Evolutionary conservation across 495 filamentous ascomycete species (phyloP).

Genomic region (Penicillium simplicissimum): DNA sequence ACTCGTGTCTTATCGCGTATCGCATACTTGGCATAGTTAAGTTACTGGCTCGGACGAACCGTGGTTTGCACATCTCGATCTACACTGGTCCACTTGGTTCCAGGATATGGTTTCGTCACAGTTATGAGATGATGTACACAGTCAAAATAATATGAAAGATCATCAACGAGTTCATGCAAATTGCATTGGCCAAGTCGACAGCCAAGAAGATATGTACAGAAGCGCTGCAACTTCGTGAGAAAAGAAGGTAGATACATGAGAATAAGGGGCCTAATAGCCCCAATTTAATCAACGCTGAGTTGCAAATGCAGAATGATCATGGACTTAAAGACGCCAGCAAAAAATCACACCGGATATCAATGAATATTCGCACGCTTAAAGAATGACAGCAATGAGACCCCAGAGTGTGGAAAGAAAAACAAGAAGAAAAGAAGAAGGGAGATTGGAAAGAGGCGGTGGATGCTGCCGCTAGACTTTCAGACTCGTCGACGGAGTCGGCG

Average conservation of each 20-base stretch:
- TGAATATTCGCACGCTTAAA: constrained; percentile 15
- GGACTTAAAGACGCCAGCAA: not conserved
- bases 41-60: not conserved
- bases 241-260: constrained; percentile 6
- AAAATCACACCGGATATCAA: constrained; percentile 6
- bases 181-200: not conserved
- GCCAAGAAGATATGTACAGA: constrained; percentile 24
- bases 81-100: not conserved
- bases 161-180: not conserved
- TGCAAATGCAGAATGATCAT: constrained; percentile 11
- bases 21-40: not conserved
- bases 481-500: constrained; percentile 40
- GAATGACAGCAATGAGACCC: constrained; percentile 13
- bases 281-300: constrained; percentile 11
- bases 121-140: not conserved
- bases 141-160: not conserved
- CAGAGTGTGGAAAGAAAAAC: not conserved
- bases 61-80: constrained; percentile 8
- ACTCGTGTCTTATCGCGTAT: constrained; percentile 26
- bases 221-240: constrained; percentile 15
- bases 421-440: constrained; percentile 5
- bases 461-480: constrained; percentile 31
- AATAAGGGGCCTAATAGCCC: not conserved
- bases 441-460: not conserved
- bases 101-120: not conserved